Evolutionary conservation across 139 green algal species (phyloP).

Genomic region (Micractinium sp.): DNA sequence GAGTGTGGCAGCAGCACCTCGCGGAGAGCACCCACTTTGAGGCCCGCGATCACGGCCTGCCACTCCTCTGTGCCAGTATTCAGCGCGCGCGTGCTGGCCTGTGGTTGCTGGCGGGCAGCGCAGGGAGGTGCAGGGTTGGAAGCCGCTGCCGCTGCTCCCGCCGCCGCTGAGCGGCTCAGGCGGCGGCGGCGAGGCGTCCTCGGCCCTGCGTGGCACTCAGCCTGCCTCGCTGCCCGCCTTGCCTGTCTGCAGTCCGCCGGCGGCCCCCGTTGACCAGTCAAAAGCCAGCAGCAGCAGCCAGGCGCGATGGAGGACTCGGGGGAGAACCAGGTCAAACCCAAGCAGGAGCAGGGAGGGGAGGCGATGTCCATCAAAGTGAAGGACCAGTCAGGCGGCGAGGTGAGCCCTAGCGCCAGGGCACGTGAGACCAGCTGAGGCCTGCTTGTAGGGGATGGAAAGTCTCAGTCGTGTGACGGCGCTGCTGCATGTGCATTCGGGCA

Average conservation of each 20-base stretch:
- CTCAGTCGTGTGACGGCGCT: too few relatives aligned
- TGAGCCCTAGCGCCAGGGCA: neutral
- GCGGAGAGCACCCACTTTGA: too few relatives aligned
- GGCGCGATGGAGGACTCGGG: conserved; percentile 20
- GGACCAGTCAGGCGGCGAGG: conserved; percentile 47
- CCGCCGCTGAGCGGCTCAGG: too few relatives aligned
- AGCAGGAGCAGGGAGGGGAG: conserved; percentile 30
- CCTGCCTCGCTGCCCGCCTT: neutral
- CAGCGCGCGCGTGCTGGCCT: too few relatives aligned
- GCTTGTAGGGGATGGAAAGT: neutral
- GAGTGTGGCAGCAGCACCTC: too few relatives aligned
- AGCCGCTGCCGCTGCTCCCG: too few relatives aligned
- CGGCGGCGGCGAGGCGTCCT: too few relatives aligned
- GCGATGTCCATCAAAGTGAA: conserved; percentile 48
- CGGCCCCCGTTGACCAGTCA: neutral
- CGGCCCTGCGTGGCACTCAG: too few relatives aligned
- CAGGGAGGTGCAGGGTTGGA: too few relatives aligned
- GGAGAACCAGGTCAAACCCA: conserved; percentile 29
- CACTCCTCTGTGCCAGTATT: too few relatives aligned
- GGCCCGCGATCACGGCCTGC: too few relatives aligned
- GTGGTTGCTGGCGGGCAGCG: too few relatives aligned
- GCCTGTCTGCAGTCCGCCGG: neutral
- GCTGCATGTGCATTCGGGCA: neutral
- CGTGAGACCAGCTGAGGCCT: neutral
- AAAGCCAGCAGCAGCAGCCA: neutral